Evolutionary conservation across 2,329 filamentous ascomycete genomes (phyloP), one percentile per base, ranked within the genome.

Genomic region (Arthrobotrys sphaeroides): DNA sequence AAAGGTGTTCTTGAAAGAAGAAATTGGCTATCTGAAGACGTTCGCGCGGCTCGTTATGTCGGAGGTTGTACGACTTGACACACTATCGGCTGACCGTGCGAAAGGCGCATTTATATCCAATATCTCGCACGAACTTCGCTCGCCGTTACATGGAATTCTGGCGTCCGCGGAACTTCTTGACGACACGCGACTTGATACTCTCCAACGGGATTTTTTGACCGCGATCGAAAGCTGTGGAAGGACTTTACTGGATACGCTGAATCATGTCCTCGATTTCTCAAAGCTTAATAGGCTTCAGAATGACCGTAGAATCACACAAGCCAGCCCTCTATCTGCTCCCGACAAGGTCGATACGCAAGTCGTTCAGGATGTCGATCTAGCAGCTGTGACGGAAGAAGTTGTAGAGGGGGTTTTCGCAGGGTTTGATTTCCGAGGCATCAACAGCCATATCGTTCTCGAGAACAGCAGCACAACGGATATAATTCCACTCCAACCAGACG

Each of bases 101-200:
- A 89, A 88, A 79, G 85, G 85, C 0, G 87, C 89, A 68, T 86
- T 88, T 36, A 84, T 90, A 5, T 86, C 86, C 0, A 88, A 86
- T 0, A 85, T 90, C 4, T 88, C 86, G 2, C 88, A 90, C 78
- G 88, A 90, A 79, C 81, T 90, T 12, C 84, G 88, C 3, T 88
- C 86, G 1, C 88, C 88, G 0, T 82, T 90, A 0, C 88, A 90
- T 66, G 88, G 88, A 1, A 85, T 90, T 31, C 81, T 90, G 0
- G 85, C 86, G 0, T 87, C 83, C 60, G 83, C 84, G 0, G 87
- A 88, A 77, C 80, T 88, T 2, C 78, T 89, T 0, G 83, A 84
- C 2, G 86, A 88, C n/a, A 87, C 86, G 0, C 73, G 81, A 0
- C 81, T 88, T 22, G 83, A 83, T 42, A 82, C 83, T 0, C 82